phyloP scores from a whole-genome alignment of 2,329 filamentous ascomycete species.

The Neofusicoccum ribis region DNA sequence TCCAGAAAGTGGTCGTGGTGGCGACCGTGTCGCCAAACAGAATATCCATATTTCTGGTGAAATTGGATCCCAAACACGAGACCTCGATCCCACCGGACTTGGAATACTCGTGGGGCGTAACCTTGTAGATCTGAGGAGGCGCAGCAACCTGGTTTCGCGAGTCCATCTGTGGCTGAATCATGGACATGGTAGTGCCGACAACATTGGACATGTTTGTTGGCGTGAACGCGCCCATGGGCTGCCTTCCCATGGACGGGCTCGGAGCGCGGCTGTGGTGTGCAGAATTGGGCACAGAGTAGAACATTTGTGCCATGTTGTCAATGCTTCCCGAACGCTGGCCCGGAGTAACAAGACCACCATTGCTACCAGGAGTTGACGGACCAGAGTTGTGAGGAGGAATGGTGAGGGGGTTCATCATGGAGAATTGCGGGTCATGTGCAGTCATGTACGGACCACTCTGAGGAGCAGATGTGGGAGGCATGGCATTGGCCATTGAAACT shows the following conservation, averaged over 20 bases:
- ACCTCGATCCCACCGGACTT: slow-evolving; percentile 84
- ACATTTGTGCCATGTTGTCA: slow-evolving; percentile 59
- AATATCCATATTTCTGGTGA: slow-evolving; percentile 77
- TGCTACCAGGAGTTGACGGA: slow-evolving; percentile 67
- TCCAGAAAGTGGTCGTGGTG: slow-evolving; percentile 78
- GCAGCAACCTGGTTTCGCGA: not conserved
- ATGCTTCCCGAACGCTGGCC: slow-evolving; percentile 62
- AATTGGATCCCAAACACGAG: slow-evolving; percentile 77
- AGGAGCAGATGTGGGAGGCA: slow-evolving; percentile 27
- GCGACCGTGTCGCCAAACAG: slow-evolving; percentile 75
- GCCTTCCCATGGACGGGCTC: slow-evolving; percentile 56
- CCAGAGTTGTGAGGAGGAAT: slow-evolving; percentile 54
- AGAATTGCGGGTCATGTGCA: slow-evolving; percentile 13
- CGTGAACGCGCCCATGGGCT: slow-evolving; percentile 25
- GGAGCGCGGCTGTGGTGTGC: slow-evolving; percentile 75
- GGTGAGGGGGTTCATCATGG: slow-evolving; percentile 23
- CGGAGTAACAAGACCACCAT: slow-evolving; percentile 53
- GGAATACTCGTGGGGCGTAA: slow-evolving; percentile 81
- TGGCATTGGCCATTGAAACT: not conserved
- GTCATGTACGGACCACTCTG: slow-evolving; percentile 30
- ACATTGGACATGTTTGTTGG: not conserved
- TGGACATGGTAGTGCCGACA: not conserved
- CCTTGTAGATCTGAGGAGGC: slow-evolving; percentile 65
- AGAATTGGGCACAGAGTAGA: slow-evolving; percentile 73
- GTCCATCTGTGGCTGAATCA: slow-evolving; percentile 11